Evolutionary conservation across 2,329 filamentous ascomycete species (phyloP).

Genomic region (Lojkania enalia): DNA sequence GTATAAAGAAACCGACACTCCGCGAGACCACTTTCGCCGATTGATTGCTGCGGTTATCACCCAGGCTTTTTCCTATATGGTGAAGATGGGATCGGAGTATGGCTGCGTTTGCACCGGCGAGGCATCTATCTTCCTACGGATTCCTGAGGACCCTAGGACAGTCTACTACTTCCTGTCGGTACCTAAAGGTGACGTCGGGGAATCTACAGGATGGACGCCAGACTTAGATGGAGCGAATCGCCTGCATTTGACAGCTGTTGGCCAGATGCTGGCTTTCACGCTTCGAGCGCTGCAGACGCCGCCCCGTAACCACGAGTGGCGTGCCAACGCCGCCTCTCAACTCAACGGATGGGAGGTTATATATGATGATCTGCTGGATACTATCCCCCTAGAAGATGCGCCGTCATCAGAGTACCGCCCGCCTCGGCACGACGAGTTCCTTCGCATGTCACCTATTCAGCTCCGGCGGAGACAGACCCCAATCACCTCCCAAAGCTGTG

Average conservation of each 20-base stretch:
- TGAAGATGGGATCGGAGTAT: conserved; percentile 51
- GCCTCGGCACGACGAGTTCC: conserved; percentile 10
- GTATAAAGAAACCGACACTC: conserved; percentile 36
- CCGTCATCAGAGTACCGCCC: conserved; percentile 22
- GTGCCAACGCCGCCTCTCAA: conserved; percentile 6
- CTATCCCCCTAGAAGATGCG: conserved; percentile 15
- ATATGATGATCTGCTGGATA: conserved; percentile 17
- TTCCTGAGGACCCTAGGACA: conserved; percentile 32
- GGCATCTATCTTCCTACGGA: conserved; percentile 50
- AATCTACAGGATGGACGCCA: conserved; percentile 21
- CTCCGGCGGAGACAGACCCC: conserved; percentile 10
- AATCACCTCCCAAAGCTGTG: conserved; percentile 10
- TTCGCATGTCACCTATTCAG: conserved; percentile 19
- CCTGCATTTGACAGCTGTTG: conserved; percentile 18
- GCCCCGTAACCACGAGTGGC: conserved; percentile 11
- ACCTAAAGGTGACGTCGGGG: conserved; percentile 34
- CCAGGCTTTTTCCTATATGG: conserved; percentile 57
- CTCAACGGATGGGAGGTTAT: conserved; percentile 19
- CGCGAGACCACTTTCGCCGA: conserved; percentile 43
- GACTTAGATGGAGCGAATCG: conserved; percentile 10
- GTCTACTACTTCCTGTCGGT: conserved; percentile 40
- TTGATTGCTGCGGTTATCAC: conserved; percentile 50
- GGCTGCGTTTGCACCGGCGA: conserved; percentile 50
- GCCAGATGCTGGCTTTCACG: conserved; percentile 22
- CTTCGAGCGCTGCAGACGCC: conserved; percentile 14